These are phyloP conservation scores for Scenedesmus sp. DNA, from an alignment of 163 green algal species.

Conservation along the genomic window DNA sequence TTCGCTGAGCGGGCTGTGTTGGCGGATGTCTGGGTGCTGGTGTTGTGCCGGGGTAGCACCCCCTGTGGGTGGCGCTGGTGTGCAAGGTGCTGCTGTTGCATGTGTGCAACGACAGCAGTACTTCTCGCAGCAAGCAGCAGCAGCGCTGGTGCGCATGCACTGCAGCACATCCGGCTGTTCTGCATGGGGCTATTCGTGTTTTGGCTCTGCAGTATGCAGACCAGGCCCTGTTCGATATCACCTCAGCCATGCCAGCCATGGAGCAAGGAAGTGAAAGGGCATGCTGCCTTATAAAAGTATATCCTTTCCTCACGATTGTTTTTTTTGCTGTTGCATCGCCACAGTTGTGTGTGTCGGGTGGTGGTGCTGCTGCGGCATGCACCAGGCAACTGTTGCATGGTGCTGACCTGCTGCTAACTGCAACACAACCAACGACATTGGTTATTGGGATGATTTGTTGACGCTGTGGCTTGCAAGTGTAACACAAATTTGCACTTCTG, in stretches of 20 bases:
- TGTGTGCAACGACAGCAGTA: not conserved
- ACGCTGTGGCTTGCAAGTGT: too few species aligned
- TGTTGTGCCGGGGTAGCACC: not conserved
- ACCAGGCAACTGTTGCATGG: not conserved
- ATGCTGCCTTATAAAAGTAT: not conserved
- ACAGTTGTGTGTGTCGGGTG: not conserved
- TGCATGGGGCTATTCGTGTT: not conserved
- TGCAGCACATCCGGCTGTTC: not conserved
- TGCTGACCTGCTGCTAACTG: not conserved
- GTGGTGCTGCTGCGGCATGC: not conserved
- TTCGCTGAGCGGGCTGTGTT: not conserved
- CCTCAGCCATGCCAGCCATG: not conserved
- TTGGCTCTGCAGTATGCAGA: not conserved
- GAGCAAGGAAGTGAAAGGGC: not conserved
- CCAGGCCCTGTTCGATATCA: not conserved
- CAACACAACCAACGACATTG: not conserved
- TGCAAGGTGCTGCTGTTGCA: not conserved
- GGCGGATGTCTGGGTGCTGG: not conserved
- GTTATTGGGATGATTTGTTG: not conserved
- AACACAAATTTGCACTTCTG: too few species aligned
- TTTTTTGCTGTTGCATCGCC: not conserved
- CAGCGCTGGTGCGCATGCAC: not conserved
- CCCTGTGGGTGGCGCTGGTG: not conserved
- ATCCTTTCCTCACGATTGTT: not conserved
- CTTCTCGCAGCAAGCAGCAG: not conserved